Evolutionary conservation across 805 yeast species (phyloP).

Genomic region (Candida germanica): DNA sequence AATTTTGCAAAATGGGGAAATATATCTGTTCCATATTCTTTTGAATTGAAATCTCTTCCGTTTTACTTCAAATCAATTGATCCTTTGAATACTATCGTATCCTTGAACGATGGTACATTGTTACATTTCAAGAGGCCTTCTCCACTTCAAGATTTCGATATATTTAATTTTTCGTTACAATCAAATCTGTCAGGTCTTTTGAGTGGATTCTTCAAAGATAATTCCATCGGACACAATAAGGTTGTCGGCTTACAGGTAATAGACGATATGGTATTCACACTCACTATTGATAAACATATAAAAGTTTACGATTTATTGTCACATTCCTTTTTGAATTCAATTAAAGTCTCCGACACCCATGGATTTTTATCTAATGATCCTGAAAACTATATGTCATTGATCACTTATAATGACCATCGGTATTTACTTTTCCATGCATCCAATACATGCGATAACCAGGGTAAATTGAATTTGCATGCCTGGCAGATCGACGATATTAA

Average conservation of each 20-base stretch:
- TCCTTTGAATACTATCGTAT: constrained; percentile 45
- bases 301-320: constrained; percentile 57
- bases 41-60: constrained; percentile 37
- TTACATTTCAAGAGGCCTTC: constrained; percentile 46
- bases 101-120: constrained; percentile 76
- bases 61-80: constrained; percentile 41
- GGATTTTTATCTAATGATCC: constrained; percentile 30
- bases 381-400: constrained; percentile 21
- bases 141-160: constrained; percentile 41
- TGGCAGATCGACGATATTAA: constrained; percentile 2
- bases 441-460: constrained; percentile 19
- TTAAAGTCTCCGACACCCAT: neutral
- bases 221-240: constrained; percentile 31
- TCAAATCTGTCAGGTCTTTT: constrained; percentile 30
- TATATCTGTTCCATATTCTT: constrained; percentile 64
- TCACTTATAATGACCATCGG: neutral
- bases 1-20: constrained; percentile 58
- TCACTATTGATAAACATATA: constrained; percentile 52
- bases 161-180: constrained; percentile 51
- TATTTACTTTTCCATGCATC: constrained; percentile 7
- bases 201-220: constrained; percentile 15
- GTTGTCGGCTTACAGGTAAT: constrained; percentile 40
- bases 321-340: constrained; percentile 14
- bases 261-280: constrained; percentile 42
- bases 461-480: constrained; percentile 3